Evolutionary conservation across 345 rosid species (phyloP), one percentile per base, ranked within the genome.

Genomic region (Dipteronia dyeriana): DNA sequence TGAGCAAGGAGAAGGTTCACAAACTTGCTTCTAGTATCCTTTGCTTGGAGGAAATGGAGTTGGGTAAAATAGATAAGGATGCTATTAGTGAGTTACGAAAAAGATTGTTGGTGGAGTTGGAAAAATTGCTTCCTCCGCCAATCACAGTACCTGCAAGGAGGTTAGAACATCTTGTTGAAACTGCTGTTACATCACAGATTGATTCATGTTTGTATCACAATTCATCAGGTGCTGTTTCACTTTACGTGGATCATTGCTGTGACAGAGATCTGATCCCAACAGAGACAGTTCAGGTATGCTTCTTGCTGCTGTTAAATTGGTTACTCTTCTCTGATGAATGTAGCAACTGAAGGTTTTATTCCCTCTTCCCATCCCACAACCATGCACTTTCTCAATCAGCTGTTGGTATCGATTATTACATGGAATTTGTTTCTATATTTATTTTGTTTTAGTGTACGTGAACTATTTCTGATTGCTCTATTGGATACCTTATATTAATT

Each of bases 261-360:
- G 79, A 86, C 39, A 89, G 90, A 84, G 90, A 91, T 78, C 93
- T 90, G 80, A 84, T 93, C 60, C 99, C 99, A n/a, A 88, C 89
- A 5, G 89, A 89, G 88, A 93, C 97, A 4, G 71, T 85, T 65
- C 97, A 93, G 97, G 99, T 93, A 73, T 75, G 81, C 34, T 63
- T 80, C 69, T 79, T 86, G 64, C 68, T 77, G 34, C 31, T 53
- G 61, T 72, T 69, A 2, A 60, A 70, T 62, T 41, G 4, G 25
- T 45, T 38, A 41, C 34, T 7, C 22, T 17, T 9, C 0, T 23
- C 0, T 23, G 22, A 73, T 73, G 62, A 61, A 39, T 73, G 17
- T 16, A 25, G 68, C 5, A 6, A 10, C 38, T 57, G 7, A 9
- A 20, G 23, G 29, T 41, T 22, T 68, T 41, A 20, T 43, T 45